Base-by-base conservation (phyloP, 169 alveolate genomes). In the Cryptosporidium tyzzeri region DNA sequence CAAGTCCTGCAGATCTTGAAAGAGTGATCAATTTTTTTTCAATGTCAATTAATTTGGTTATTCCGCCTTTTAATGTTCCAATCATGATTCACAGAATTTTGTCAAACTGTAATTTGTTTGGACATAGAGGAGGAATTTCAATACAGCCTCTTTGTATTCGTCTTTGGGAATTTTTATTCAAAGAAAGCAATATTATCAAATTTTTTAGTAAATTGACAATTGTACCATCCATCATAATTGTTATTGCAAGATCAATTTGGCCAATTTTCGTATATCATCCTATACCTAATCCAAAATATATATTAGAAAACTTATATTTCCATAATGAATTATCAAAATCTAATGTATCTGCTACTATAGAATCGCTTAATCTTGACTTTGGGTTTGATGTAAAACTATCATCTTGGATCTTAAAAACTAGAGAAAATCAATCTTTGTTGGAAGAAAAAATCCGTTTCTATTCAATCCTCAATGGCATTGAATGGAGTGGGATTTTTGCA, bases 181-280 rank as follows among this genome's bases (percentile, higher is more conserved):
- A 39, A 41, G 71, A 74, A 74, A 37, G 51, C 33, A 33, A 10
- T 1, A 37, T 45, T 44, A 31, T 65, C 8, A 16, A 23, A 12
- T 59, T 59, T 14, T 59, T 59, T 41, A 23, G 70, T 33, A 26
- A 51, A 14, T 9, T 31, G 26, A 26, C 68, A 80, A 62, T 80
- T 37, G 74, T 69, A 5, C 21, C 89, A 4, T 80, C 89, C 5
- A 45, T 80, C 37, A 23, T 80, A 45, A 45, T 80, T 44, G 75
- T 80, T 21, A 62, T 80, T 39, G 41, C 89, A 9, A 80, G 89
- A 62, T 37, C 75, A 8, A 65, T 80, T 31, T 80, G 89, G 89
- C 89, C 89, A 39, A 80, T 80, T 65, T 80, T 80, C 10, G 89
- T 80, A 14, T 80, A 80, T 41, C 89, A 80, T 61, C 55, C 68